Evolutionary conservation across 2,329 filamentous ascomycete species (phyloP).

Genomic region (Colletotrichum limetticola): DNA sequence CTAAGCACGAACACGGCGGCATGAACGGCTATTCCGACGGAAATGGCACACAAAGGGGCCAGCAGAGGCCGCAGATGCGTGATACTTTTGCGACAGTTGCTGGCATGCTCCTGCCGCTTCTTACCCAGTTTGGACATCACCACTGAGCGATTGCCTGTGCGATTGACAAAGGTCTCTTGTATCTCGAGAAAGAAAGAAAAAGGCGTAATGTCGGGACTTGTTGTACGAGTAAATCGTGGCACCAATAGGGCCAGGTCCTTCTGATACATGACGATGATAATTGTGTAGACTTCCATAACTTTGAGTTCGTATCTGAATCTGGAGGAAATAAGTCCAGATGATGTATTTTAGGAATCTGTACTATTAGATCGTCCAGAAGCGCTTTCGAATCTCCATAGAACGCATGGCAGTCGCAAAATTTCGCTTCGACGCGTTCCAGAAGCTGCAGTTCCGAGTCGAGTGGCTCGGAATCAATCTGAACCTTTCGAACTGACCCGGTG

Average conservation of each 20-base stretch:
- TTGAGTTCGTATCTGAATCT: neutral
- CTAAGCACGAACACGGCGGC: conserved; percentile 62
- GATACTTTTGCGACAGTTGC: conserved; percentile 77
- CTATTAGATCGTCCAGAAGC: neutral
- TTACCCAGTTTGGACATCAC: conserved; percentile 83
- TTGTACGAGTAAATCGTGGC: conserved; percentile 5
- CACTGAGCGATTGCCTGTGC: conserved; percentile 54
- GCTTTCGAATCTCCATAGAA: neutral
- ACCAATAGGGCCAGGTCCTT: neutral
- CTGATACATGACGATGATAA: conserved; percentile 33
- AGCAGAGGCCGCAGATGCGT: conserved; percentile 69
- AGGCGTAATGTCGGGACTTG: neutral
- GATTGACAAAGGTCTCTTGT: neutral
- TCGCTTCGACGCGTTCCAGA: conserved; percentile 4
- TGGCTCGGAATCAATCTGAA: neutral
- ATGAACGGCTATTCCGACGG: conserved; percentile 63
- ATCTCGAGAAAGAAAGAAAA: neutral
- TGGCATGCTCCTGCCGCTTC: conserved; percentile 81
- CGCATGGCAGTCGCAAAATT: neutral
- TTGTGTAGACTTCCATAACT: conserved; percentile 10
- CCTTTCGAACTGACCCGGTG: neutral
- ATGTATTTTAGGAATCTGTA: conserved; percentile 22
- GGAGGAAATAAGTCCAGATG: conserved; percentile 3
- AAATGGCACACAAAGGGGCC: conserved; percentile 57
- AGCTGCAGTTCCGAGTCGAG: neutral